Conservation (phyloP, 768 basidiomycete species). For the Kwoniella sp. region DNA sequence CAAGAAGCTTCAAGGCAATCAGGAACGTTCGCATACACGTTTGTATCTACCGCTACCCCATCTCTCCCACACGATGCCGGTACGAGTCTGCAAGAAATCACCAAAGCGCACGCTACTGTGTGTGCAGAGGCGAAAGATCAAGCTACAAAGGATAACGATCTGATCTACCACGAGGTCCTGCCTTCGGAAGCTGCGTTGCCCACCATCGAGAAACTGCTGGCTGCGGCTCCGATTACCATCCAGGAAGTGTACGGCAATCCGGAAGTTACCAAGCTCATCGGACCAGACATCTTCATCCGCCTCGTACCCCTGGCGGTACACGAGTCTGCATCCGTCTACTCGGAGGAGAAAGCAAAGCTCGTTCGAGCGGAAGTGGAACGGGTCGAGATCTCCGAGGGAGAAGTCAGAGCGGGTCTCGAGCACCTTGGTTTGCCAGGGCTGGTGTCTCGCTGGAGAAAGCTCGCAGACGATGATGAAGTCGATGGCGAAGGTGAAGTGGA, state of each 20-base stretch:
- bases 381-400: constrained; percentile 78
- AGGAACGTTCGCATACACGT: constrained; percentile 69
- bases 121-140: constrained; percentile 74
- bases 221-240: constrained; percentile 80
- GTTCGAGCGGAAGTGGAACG: constrained; percentile 86
- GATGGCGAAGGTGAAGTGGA: constrained; percentile 66
- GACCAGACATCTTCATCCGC: constrained; percentile 81
- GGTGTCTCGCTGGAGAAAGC: constrained; percentile 36
- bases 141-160: constrained; percentile 86
- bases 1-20: constrained; percentile 79
- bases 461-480: constrained; percentile 63
- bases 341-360: constrained; percentile 96
- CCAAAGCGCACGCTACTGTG: constrained; percentile 77
- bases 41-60: constrained; percentile 61
- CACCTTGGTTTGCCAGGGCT: constrained; percentile 76
- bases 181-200: constrained; percentile 79
- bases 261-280: constrained; percentile 93
- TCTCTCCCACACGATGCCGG: constrained; percentile 86
- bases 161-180: constrained; percentile 91
- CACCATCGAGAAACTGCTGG: constrained; percentile 73
- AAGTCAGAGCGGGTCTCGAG: constrained; percentile 76
- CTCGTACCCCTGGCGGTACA: constrained; percentile 92
- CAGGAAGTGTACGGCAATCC: constrained; percentile 89
- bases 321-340: constrained; percentile 93
- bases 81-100: constrained; percentile 74